Percentiles rank a stretch among this genome's conserved stretches.
Conservation (phyloP, 768 basidiomycete species). For the Lyophyllum shimeji region DNA sequence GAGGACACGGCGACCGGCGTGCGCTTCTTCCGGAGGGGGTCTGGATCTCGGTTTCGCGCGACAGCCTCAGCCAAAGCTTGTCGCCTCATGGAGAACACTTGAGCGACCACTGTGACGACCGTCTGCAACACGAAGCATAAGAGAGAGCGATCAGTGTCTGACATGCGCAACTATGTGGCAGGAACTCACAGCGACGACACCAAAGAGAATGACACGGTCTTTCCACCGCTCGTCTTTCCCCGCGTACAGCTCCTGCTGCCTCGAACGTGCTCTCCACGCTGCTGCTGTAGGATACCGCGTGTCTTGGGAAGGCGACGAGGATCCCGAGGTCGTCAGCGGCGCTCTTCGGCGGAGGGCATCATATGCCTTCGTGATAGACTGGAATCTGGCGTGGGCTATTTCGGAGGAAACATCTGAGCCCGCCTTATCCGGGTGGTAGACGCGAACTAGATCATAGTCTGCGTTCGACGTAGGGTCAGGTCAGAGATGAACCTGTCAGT, state of each 20-base stretch:
- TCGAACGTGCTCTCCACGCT: conserved; percentile 45
- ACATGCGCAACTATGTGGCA: not conserved
- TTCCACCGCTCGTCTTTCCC: conserved; percentile 69
- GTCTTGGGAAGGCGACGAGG: conserved; percentile 15
- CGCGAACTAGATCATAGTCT: conserved; percentile 80
- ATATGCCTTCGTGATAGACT: conserved; percentile 68
- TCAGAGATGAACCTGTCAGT: not conserved
- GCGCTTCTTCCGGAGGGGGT: not conserved
- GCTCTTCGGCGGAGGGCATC: conserved; percentile 56
- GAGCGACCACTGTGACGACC: conserved; percentile 29
- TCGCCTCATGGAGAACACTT: conserved; percentile 28
- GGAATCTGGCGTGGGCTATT: conserved; percentile 62
- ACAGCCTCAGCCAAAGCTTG: conserved; percentile 26
- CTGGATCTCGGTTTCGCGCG: conserved; percentile 5
- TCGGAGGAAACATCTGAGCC: conserved; percentile 39
- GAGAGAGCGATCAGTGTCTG: not conserved
- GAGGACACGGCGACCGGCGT: conserved; percentile 2
- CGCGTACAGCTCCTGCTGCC: conserved; percentile 45
- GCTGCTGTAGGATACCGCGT: conserved; percentile 32
- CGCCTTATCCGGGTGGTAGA: conserved; percentile 77
- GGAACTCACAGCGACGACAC: conserved; percentile 48
- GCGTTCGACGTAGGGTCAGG: conserved; percentile 1
- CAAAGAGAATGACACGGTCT: conserved; percentile 58
- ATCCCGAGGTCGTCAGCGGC: conserved; percentile 13
- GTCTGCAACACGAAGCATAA: conserved; percentile 21